Base-by-base conservation (phyloP, 108 stramenopile genomes). In the Fistulifera pelliculosa region DNA sequence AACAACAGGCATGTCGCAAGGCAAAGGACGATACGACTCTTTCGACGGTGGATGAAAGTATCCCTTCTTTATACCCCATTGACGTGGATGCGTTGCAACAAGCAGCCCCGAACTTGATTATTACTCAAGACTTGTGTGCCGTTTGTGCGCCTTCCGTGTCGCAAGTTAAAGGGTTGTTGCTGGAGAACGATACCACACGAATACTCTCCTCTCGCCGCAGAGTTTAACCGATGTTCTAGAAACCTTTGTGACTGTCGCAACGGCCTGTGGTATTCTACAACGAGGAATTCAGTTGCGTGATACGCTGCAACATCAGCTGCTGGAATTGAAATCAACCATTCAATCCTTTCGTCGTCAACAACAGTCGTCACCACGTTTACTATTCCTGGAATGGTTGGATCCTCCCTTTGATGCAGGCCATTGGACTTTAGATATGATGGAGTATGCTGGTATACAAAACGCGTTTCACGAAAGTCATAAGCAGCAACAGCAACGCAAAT, bases 321-420 rank as follows among this genome's bases (percentile, higher is more conserved):
- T 70, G 21, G 21, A 50, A 24, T 27, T 70, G 16, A 42, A 69
- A 52, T 25, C 26, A 10, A 55, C 53, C 1, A 56, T 70, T 49
- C n/a, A 48, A 47, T 21, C 18, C 12, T 28, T 58, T 54, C 47
- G 58, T 35, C 27, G 4, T 21, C 13, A 1, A 21, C 47, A 47
- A 1, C 5, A 1, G n/a, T 19, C 58, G 16, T 21, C 31, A 25
- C 79, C 71, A 44, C 75, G 25, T 41, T 57, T 93, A 21, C 62
- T 91, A 21, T 76, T 96, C 18, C 40, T 96, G 45, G 94, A 96
- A 75, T 96, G 94, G 94, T 61, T 90, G 25, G 85, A 87, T 58
- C 94, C 94, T 27, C 79, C 87, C 17, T 94, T 88, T 68, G 85
- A 85, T 60, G 86, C 75, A 0, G 94, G 94, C 1, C 94, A 96